A percentile compares a stretch with the other conserved stretches of the same genome.
phyloP scores from a whole-genome alignment of 352 stramenopile genomes.

The Phytophthora melonis region DNA sequence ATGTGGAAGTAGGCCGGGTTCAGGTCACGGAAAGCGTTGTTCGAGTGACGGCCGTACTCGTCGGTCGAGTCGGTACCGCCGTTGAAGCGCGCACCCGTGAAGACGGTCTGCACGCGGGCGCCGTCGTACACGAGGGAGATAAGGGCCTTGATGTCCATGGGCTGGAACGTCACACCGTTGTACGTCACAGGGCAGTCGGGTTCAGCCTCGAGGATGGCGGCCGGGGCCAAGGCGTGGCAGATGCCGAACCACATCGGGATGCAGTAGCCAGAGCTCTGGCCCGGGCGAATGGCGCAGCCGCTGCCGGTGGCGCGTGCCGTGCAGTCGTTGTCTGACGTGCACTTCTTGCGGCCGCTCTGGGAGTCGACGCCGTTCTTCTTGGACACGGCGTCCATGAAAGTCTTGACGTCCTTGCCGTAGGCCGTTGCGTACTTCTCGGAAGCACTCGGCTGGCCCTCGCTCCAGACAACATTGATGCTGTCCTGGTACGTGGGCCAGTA shows the following conservation, averaged over 20 bases:
- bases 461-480: conserved; percentile 60
- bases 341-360: conserved; percentile 13
- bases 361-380: conserved; percentile 36
- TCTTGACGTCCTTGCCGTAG: conserved; percentile 38
- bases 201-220: conserved; percentile 39
- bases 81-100: conserved; percentile 52
- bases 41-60: conserved; percentile 53
- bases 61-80: conserved; percentile 31
- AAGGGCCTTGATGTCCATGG: conserved; percentile 19
- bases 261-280: conserved; percentile 35
- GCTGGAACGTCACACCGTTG: conserved; percentile 49
- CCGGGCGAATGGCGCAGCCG: conserved; percentile 30
- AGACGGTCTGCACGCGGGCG: conserved; percentile 36
- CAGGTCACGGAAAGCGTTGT: conserved; percentile 50
- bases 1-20: conserved; percentile 61
- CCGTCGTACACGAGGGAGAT: conserved; percentile 45
- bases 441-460: conserved; percentile 29
- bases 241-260: conserved; percentile 45
- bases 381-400: conserved; percentile 49
- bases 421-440: conserved; percentile 52
- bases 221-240: conserved; percentile 45
- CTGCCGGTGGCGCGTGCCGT: conserved; percentile 14
- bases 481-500: conserved; percentile 69
- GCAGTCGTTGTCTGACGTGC: conserved; percentile 34
- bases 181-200: conserved; percentile 39